A percentile compares a stretch with the other conserved stretches of the same genome.
Conservation (phyloP, 202 grass and related monocot genomes). For the Zizania palustris region DNA sequence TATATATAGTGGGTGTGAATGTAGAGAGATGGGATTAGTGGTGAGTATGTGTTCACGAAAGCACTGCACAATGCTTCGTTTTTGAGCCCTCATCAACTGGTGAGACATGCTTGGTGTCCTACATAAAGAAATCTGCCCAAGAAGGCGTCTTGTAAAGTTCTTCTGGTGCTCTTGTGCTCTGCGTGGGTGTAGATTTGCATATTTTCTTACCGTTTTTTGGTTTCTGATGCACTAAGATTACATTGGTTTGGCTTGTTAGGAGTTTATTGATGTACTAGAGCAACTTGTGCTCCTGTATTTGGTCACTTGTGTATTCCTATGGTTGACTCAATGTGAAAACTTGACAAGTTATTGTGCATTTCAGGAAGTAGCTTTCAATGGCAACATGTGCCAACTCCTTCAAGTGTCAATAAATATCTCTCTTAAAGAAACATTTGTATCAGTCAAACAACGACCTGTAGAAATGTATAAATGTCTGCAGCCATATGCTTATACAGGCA, state of each 20-base stretch:
- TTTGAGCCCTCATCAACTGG: conserved; percentile 49
- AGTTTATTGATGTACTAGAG: conserved; percentile 43
- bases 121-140: conserved; percentile 41
- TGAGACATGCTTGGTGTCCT: conserved; percentile 43
- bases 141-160: conserved; percentile 43
- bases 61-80: conserved; percentile 48
- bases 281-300: conserved; percentile 34
- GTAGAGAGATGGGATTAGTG: conserved; percentile 49
- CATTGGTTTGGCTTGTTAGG: conserved; percentile 48
- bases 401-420: background rate
- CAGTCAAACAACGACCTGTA: too few species aligned
- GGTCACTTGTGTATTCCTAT: conserved; percentile 27
- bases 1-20: conserved; percentile 55
- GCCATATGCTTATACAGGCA: too few species aligned
- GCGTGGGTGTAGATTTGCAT: conserved; percentile 30
- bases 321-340: conserved; percentile 5
- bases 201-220: conserved; percentile 7
- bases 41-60: conserved; percentile 41
- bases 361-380: background rate
- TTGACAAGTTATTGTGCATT: background rate
- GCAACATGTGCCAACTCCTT: background rate
- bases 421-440: too few species aligned
- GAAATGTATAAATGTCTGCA: too few species aligned
- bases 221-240: conserved; percentile 35
- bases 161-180: conserved; percentile 32